Evolutionary conservation across 2,329 filamentous ascomycete genomes (phyloP).

Genomic region (Pezizomycotina sp.): DNA sequence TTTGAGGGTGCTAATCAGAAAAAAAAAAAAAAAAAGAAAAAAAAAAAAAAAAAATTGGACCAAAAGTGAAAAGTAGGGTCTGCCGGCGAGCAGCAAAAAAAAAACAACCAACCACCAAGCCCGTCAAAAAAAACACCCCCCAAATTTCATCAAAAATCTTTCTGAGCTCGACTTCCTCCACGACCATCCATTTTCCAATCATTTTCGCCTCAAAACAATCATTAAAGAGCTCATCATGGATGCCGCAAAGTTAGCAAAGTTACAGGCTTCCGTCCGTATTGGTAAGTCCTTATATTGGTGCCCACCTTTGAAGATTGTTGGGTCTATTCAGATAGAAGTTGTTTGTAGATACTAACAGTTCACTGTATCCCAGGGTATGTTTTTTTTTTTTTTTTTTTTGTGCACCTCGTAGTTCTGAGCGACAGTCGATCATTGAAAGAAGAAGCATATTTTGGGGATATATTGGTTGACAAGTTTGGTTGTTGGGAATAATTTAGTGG

Average conservation of each 20-base stretch:
- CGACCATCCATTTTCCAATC: too few species aligned
- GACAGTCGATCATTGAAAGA: background rate
- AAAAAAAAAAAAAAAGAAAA: too few species aligned
- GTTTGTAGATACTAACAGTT: conserved; percentile 4
- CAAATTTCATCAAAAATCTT: too few species aligned
- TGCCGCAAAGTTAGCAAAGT: conserved; percentile 45
- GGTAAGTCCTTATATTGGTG: conserved; percentile 33
- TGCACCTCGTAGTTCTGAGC: conserved; percentile 10
- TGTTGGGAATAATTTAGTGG: conserved; percentile 41
- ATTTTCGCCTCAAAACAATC: too few species aligned
- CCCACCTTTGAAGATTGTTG: conserved; percentile 7
- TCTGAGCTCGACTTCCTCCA: too few species aligned
- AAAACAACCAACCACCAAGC: too few species aligned
- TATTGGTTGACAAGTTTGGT: conserved; percentile 3
- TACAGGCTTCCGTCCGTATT: conserved; percentile 47
- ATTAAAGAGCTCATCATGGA: too few species aligned
- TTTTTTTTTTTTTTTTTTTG: conserved; percentile 10
- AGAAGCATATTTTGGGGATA: background rate
- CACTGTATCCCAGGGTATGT: conserved; percentile 7
- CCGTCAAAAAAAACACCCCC: too few species aligned
- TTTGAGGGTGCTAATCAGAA: too few species aligned
- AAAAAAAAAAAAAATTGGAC: too few species aligned
- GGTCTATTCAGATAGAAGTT: conserved; percentile 1
- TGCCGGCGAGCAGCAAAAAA: too few species aligned
- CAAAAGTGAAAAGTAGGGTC: too few species aligned